Evolutionary conservation across 352 stramenopile species (phyloP), one percentile per base, ranked within the genome.

Genomic region (Phytophthora pini): DNA sequence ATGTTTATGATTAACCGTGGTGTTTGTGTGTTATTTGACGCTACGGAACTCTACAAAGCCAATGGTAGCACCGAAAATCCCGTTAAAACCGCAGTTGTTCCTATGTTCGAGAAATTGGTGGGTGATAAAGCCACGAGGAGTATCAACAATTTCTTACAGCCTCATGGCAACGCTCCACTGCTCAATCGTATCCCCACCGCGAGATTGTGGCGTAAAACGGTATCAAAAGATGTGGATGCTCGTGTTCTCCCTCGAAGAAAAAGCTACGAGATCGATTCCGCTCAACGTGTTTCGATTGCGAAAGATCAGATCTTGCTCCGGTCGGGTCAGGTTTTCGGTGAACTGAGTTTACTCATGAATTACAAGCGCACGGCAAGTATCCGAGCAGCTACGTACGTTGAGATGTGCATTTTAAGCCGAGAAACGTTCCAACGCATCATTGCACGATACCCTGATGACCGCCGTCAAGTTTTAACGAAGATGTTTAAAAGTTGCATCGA

Each of bases 1-100:
- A 68, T 85, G 63, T 77, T 82, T 47, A 84, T 85, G 74, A 61
- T 85, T 8, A 73, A 84, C 20, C 48, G 62, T 0, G 65, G 70
- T 4, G 64, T 70, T 5, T 72, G 70, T 29, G 9, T 36, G 31
- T 13, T 36, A 36, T 36, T 12, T 36, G 31, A 36, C 4, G 31
- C 31, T 13, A 36, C 31, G 9, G 31, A 12, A 9, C 31, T 36
- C 31, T 36, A 36, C 31, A 36, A 36, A 36, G 9, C 31, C 1
- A 36, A 36, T 4, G 29, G 5, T 10, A 26, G 24, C 4, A 32
- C 29, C 6, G 31, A 36, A 36, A 71, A 81, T 45, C 45, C 76
- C 3, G 39, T 44, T 1, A 55, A 54, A 32, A 34, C 52, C 4
- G 31, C 44, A 20, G 22, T 8, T 24, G 7, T 50, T 20, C 31